Percentiles rank a stretch among this genome's conserved stretches.
phyloP scores from a whole-genome alignment of 1,284 basidiomycete species.

The Malassezia globosa region DNA sequence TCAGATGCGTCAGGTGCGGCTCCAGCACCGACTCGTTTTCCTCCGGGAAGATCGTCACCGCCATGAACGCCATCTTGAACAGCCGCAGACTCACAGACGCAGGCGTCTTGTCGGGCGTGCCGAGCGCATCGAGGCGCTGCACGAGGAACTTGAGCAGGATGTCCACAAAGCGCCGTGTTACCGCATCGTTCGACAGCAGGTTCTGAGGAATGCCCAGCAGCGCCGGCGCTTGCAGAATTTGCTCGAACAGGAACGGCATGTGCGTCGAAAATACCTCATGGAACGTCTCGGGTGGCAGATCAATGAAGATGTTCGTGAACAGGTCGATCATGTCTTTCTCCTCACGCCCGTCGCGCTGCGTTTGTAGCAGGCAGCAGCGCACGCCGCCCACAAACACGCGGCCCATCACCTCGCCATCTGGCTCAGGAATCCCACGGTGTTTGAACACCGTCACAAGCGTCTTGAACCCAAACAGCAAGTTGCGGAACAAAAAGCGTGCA shows the following conservation, averaged over 20 bases:
- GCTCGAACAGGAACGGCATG: slow-evolving; percentile 39
- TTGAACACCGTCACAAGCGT: slow-evolving; percentile 68
- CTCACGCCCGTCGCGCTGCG: slow-evolving; percentile 60
- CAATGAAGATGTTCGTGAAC: slow-evolving; percentile 53
- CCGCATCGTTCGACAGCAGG: slow-evolving; percentile 70
- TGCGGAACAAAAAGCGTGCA: slow-evolving; percentile 72
- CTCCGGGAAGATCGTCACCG: slow-evolving; percentile 67
- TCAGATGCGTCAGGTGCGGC: slow-evolving; percentile 78
- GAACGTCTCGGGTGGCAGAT: slow-evolving; percentile 49
- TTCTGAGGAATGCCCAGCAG: slow-evolving; percentile 77
- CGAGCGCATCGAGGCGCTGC: slow-evolving; percentile 66
- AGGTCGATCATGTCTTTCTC: slow-evolving; percentile 78
- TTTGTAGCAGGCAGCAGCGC: slow-evolving; percentile 73
- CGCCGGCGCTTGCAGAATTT: slow-evolving; percentile 55
- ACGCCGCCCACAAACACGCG: slow-evolving; percentile 77
- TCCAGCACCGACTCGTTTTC: slow-evolving; percentile 84
- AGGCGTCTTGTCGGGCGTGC: slow-evolving; percentile 67
- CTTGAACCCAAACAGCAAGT: slow-evolving; percentile 79
- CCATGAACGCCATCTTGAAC: slow-evolving; percentile 92
- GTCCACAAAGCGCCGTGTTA: slow-evolving; percentile 80
- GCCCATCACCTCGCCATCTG: slow-evolving; percentile 77
- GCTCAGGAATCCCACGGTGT: slow-evolving; percentile 64
- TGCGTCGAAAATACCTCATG: slow-evolving; percentile 40
- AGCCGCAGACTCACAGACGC: slow-evolving; percentile 67
- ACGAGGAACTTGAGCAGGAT: slow-evolving; percentile 83